phyloP scores from a whole-genome alignment of 345 rosid genomes.

The Melastoma malabathricum region DNA sequence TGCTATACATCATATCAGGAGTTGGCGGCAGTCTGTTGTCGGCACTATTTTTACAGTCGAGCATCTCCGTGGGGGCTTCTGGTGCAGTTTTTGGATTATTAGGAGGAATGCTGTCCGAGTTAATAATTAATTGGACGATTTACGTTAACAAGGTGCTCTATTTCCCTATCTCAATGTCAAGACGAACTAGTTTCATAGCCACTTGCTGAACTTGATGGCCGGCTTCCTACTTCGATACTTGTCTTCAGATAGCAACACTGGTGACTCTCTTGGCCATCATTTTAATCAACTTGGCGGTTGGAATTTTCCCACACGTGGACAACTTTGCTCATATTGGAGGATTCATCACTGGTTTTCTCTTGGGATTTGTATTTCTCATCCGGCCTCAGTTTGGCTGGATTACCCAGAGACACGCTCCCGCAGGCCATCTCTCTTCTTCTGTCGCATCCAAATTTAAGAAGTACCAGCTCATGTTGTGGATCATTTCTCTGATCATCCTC shows the following conservation, averaged over 20 bases:
- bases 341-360: constrained; percentile 69
- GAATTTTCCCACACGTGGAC: constrained; percentile 94
- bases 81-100: constrained; percentile 95
- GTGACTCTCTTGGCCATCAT: constrained; percentile 58
- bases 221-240: constrained; percentile 9
- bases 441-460: constrained; percentile 45
- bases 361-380: constrained; percentile 76
- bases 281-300: constrained; percentile 70
- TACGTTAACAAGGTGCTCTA: constrained; percentile 63
- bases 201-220: neutral
- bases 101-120: constrained; percentile 96
- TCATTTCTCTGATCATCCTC: constrained; percentile 51
- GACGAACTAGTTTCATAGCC: neutral
- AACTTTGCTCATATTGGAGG: constrained; percentile 98
- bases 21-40: constrained; percentile 92
- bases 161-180: neutral
- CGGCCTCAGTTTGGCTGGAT: constrained; percentile 90
- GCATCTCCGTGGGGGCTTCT: constrained; percentile 91
- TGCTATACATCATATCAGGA: constrained; percentile 81
- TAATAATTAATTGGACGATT: constrained; percentile 90
- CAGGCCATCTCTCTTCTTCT: constrained; percentile 12
- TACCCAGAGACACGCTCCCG: constrained; percentile 33
- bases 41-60: constrained; percentile 65
- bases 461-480: constrained; percentile 66
- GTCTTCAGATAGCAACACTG: constrained; percentile 47